phyloP scores from a whole-genome alignment of 2,329 filamentous ascomycete genomes.

The Mycosphaerella sp. region DNA sequence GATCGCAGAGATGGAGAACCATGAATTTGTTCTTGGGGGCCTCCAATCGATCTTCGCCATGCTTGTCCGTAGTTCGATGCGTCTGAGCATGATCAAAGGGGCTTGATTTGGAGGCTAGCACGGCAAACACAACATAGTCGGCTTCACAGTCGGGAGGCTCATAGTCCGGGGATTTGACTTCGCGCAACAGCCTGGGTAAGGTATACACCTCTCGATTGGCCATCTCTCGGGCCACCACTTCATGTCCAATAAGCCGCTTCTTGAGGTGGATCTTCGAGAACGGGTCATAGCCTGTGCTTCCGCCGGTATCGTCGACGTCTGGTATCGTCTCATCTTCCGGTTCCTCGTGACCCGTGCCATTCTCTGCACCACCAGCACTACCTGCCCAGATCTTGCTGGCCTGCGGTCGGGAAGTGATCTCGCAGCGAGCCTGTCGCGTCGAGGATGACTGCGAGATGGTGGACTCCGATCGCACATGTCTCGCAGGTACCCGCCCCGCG shows the following conservation, averaged over 20 bases:
- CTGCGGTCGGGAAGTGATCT: background rate
- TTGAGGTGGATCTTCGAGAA: conserved; percentile 82
- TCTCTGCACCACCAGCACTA: conserved; percentile 10
- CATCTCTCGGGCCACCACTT: conserved; percentile 69
- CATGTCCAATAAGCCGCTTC: conserved; percentile 75
- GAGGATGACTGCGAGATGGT: conserved; percentile 14
- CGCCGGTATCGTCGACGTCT: conserved; percentile 13
- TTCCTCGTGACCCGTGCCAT: conserved; percentile 17
- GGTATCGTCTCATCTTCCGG: conserved; percentile 17
- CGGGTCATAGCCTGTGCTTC: conserved; percentile 62
- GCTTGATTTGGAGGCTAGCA: conserved; percentile 81
- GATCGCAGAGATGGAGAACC: conserved; percentile 78
- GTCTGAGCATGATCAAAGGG: conserved; percentile 57
- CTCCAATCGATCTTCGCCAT: conserved; percentile 46
- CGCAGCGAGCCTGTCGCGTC: conserved; percentile 8
- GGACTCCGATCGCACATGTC: background rate
- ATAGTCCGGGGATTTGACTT: conserved; percentile 76
- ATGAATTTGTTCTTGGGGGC: conserved; percentile 72
- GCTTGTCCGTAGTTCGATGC: conserved; percentile 40
- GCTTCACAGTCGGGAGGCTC: conserved; percentile 73
- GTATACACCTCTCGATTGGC: conserved; percentile 68
- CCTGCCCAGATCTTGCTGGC: conserved; percentile 10
- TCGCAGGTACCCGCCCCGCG: background rate
- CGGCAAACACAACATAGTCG: conserved; percentile 82
- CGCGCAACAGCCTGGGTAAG: conserved; percentile 72